Conservation (phyloP, 805 yeast species). For the Yarrowia sp. region DNA sequence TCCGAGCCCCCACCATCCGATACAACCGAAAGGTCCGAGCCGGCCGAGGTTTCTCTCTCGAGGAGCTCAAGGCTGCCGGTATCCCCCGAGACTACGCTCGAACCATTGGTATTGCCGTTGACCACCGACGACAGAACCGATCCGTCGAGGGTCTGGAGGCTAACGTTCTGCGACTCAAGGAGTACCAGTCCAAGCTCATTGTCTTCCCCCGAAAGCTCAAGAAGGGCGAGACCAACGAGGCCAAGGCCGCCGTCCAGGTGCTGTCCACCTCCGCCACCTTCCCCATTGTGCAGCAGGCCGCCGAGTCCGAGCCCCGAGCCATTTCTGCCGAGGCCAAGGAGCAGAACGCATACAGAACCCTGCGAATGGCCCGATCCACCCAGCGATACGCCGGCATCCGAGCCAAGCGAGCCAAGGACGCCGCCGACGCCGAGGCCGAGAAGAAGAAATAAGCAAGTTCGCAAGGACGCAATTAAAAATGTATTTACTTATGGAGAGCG, state of each 20-base stretch:
- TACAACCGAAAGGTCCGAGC: slow-evolving; percentile 99
- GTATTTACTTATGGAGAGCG: slow-evolving; percentile 23
- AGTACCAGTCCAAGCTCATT: slow-evolving; percentile 93
- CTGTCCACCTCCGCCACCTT: slow-evolving; percentile 72
- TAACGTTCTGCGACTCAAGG: slow-evolving; percentile 95
- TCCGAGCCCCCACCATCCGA: slow-evolving; percentile 97
- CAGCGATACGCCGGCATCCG: slow-evolving; percentile 94
- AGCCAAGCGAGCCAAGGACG: slow-evolving; percentile 96
- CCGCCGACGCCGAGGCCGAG: slow-evolving; percentile 99
- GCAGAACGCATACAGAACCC: slow-evolving; percentile 90
- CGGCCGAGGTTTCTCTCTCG: slow-evolving; percentile 98
- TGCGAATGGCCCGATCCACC: slow-evolving; percentile 93
- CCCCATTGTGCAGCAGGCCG: slow-evolving; percentile 86
- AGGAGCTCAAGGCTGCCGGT: slow-evolving; percentile 98
- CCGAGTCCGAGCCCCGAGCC: slow-evolving; percentile 85
- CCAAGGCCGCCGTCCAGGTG: slow-evolving; percentile 70
- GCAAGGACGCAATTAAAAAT: slow-evolving; percentile 9
- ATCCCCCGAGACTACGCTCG: slow-evolving; percentile 93
- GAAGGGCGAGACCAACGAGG: slow-evolving; percentile 59
- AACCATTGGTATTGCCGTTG: slow-evolving; percentile 98
- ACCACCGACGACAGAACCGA: slow-evolving; percentile 99
- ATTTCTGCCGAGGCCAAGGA: slow-evolving; percentile 69
- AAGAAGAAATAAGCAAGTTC: slow-evolving; percentile 81
- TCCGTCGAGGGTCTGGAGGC: slow-evolving; percentile 92
- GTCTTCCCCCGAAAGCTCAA: slow-evolving; percentile 89